Conservation (phyloP, 1,139 yeast genomes). For the Taphrina populina region DNA sequence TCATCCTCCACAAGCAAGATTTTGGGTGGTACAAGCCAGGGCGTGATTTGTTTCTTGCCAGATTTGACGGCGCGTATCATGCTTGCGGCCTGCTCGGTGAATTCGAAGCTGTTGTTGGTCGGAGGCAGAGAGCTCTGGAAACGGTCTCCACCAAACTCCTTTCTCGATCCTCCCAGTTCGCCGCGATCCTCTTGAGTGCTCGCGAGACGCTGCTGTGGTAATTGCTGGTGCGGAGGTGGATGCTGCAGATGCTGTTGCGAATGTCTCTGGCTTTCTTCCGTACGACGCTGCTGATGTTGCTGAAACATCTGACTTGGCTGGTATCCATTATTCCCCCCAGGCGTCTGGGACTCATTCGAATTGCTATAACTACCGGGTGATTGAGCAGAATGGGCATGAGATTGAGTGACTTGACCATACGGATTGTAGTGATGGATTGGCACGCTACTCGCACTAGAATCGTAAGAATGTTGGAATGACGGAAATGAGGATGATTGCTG, state of each 20-base stretch:
- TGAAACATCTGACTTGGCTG: constrained; percentile 15
- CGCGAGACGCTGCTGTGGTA: constrained; percentile 13
- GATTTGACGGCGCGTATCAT: constrained; percentile 28
- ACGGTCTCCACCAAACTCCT: too few species aligned
- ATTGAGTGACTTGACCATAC: background rate
- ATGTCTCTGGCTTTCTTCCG: background rate
- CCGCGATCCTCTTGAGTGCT: constrained; percentile 6
- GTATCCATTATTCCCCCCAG: constrained; percentile 5
- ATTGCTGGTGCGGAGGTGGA: constrained; percentile 3
- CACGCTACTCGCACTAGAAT: background rate
- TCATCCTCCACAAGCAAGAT: constrained; percentile 86
- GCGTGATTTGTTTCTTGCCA: constrained; percentile 31
- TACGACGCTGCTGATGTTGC: constrained; percentile 6
- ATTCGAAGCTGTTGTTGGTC: constrained; percentile 1
- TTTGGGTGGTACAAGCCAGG: constrained; percentile 42
- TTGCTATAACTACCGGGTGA: constrained; percentile 20
- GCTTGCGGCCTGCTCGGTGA: constrained; percentile 29
- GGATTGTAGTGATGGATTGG: constrained; percentile 5
- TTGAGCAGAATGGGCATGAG: background rate
- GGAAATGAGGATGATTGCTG: too few species aligned
- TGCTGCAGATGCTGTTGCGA: constrained; percentile 9
- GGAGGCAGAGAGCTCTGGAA: constrained; percentile 3
- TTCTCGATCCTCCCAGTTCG: too few species aligned
- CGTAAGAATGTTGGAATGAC: constrained; percentile 1
- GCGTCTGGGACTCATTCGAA: constrained; percentile 9